These are phyloP conservation scores for Vitis riparia DNA, from an alignment of 164 flowering plant genomes.

Conservation along the genomic window DNA sequence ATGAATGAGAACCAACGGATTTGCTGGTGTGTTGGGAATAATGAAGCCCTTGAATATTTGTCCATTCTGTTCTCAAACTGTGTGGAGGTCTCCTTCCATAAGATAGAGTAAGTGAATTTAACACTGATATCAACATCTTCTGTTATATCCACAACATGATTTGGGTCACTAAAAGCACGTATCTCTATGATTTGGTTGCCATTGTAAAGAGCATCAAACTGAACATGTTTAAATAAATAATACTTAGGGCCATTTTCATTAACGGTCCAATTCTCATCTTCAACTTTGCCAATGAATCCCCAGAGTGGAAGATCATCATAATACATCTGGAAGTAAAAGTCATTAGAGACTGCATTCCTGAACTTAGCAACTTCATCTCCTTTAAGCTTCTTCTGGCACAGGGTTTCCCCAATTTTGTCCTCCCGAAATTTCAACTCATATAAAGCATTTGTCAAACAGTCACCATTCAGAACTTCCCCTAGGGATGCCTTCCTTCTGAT, in stretches of 20 bases:
- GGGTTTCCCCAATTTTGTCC: conserved; percentile 29
- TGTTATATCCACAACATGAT: conserved; percentile 59
- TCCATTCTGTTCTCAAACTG: conserved; percentile 57
- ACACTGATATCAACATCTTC: conserved; percentile 49
- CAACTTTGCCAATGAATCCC: conserved; percentile 83
- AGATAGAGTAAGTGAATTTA: conserved; percentile 66
- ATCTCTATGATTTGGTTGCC: conserved; percentile 61
- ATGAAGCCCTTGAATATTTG: conserved; percentile 53
- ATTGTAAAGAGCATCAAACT: conserved; percentile 63
- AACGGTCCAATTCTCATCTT: conserved; percentile 24
- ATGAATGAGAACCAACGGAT: conserved; percentile 75
- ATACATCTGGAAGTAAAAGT: conserved; percentile 82
- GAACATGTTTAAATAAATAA: conserved; percentile 69
- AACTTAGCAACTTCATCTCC: conserved; percentile 47
- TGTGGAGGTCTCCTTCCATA: conserved; percentile 55
- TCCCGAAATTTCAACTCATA: conserved; percentile 60
- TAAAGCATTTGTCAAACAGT: conserved; percentile 51
- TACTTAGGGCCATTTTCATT: conserved; percentile 34
- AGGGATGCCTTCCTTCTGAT: conserved; percentile 52
- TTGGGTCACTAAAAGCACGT: conserved; percentile 64
- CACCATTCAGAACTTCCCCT: conserved; percentile 82
- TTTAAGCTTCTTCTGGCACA: conserved; percentile 56
- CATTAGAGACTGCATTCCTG: conserved; percentile 57
- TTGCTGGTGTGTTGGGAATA: conserved; percentile 35
- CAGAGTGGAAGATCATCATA: conserved; percentile 86